Base-by-base conservation (phyloP, 75 land plant genomes). In the Cunninghamia lanceolata region DNA sequence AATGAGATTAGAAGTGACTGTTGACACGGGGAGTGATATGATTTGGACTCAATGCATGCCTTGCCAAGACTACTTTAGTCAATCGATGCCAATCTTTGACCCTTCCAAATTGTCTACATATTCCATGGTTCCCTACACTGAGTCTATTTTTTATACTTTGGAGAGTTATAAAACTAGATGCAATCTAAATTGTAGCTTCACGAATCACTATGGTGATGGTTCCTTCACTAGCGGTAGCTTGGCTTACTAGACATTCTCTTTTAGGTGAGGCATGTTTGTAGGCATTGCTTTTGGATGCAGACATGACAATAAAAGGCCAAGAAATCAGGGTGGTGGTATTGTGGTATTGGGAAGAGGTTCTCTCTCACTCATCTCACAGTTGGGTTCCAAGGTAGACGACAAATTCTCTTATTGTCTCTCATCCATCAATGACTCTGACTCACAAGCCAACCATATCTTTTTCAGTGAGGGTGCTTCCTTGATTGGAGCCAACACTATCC, bases 251-350 rank as follows among this genome's bases (percentile, higher is more conserved):
- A 85, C 89, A 9, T 28, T 90, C 5, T 82, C 87, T 54, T 28
- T 89, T 38, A 73, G 70, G 28, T 47, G 10, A 4, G 17, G 28
- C 40, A n/a, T 3, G 4, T n/a, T 45, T 30, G n/a, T 45, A 6
- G 9, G 30, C 35, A 34, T 90, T 36, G 91, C 85, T 6, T 90
- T 90, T 40, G 91, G 91, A 3, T 88, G 85, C 43, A 90, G 90
- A 21, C 87, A 88, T 21, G n/a, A 83, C 28, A 83, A 47, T 15
- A 32, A 34, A 52, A 56, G 84, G n/a, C 35, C 14, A 13, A 19
- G 28, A 66, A 13, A 10, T 34, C 59, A 30, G 30, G 84, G 38
- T 17, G 63, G 38, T 14, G 84, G 84, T 5, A 8, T 83, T 17
- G 59, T 83, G 36, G 84, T 54, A 11, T 50, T 83, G n/a, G 84